Evolutionary conservation across 495 filamentous ascomycete genomes (phyloP), one percentile per base, ranked within the genome.

Genomic region (Astrocystis sublimbata): DNA sequence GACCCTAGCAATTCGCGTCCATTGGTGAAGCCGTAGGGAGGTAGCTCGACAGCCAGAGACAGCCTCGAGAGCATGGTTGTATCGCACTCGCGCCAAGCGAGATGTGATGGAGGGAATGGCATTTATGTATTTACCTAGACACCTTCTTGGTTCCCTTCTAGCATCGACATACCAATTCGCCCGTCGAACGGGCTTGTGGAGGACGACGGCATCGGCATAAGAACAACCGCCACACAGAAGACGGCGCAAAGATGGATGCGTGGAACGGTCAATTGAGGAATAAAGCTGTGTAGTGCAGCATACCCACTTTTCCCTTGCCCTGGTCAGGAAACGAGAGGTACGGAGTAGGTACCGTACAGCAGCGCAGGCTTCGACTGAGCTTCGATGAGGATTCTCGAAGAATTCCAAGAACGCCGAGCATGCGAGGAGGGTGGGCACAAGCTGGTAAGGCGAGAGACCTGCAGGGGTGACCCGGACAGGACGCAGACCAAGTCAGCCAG

Each of bases 361-460:
- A 13, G 43, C 38, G 36, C 21, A 33, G 61, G 61, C 52, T 63
- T 63, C 61, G 45, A 57, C 58, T 54, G 62, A 47, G 66, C 71
- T 73, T 73, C 71, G 45, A 69, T 71, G 49, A 65, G 62, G n/a
- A 61, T 73, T 69, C 68, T 66, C 49, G 71, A 73, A 73, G 64
- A 60, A 62, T 64, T 69, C 59, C 56, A 71, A 67, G 62, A 59
- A 58, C 53, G 62, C 66, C 63, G 64, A 65, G 68, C 68, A 61
- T 55, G 62, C 61, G 58, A 26, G 5, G n/a, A n/a, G 24, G 26
- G 40, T 33, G 24, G 52, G 15, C 23, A 50, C 40, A 42, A 52
- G 36, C 46, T 61, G 61, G 61, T 52, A 63, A 41, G 45, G 61
- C 51, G 43, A 45, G 42, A 51, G 35, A 24, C 35, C 58, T 61